Base-by-base conservation (phyloP, 1,139 yeast genomes). In the Komagataea norvegica region DNA sequence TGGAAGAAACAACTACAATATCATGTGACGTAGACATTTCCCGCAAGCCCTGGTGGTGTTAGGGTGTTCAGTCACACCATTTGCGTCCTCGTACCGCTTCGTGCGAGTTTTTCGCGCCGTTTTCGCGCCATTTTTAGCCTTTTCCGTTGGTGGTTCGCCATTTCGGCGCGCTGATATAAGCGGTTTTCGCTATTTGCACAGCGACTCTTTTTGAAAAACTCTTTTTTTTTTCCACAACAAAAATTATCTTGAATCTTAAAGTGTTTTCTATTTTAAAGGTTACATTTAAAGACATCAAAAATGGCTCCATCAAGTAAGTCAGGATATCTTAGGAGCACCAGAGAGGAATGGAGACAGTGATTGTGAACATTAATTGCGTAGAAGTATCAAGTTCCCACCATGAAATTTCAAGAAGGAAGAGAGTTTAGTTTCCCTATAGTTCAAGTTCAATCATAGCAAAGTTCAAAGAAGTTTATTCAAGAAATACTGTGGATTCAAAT, bases 291-390 rank as follows among this genome's bases (percentile, higher is more conserved):
- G 45, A 49, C 45, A 45, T 44, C 57, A 64, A 60, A 36, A 64
- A 70, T 70, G 75, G 74, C 75, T 68, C 73, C 75, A 68, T 66
- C 72, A 59, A 64, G 69, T 65, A 64, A 64, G 70, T 63, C 42
- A 40, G 14, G 10, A 25, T 21, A 29, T n/a, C n/a, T n/a, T 14
- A 19, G 14, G 9, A 15, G 5, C 26, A 21, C 21, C 9, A n/a
- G 8, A 9, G 31, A 18, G 37, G 13, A 29, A 23, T 25, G 23
- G 8, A 24, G 17, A 25, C 5, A 18, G 24, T 25, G n/a, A 25
- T 9, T 9, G 27, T 25, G 27, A 13, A 25, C n/a, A n/a, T n/a
- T n/a, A n/a, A n/a, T n/a, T n/a, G n/a, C 18, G 15, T 8, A 26
- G 6, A 26, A 11, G 17, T 10, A 14, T 7, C 9, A 9, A 26